Evolutionary conservation across 1,139 yeast genomes (phyloP).

Genomic region (Trichomonascaceae sp.): DNA sequence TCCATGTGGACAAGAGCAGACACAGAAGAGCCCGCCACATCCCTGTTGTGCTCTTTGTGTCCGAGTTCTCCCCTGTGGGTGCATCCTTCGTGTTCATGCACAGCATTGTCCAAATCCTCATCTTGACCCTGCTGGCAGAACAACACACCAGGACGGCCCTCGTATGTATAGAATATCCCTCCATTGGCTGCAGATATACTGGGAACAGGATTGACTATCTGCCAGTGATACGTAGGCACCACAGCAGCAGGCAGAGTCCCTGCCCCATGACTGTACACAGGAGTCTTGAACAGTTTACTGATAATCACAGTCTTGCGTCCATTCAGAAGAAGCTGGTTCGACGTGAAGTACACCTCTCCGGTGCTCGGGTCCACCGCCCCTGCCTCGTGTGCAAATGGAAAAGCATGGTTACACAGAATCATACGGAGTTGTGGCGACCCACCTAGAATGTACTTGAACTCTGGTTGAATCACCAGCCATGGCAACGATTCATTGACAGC

Average conservation of each 20-base stretch:
- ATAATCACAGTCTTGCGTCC: constrained; percentile 4
- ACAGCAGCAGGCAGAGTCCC: constrained; percentile 3
- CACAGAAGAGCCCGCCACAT: constrained; percentile 9
- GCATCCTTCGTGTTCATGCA: background rate
- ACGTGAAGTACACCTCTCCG: constrained; percentile 15
- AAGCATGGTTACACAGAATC: constrained; percentile 7
- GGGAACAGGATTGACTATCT: constrained; percentile 10
- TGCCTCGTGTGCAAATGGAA: constrained; percentile 17
- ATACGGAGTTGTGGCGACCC: constrained; percentile 6
- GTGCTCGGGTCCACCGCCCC: constrained; percentile 14
- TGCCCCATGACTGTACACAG: too few species aligned
- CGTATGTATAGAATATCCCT: constrained; percentile 9
- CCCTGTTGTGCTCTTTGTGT: constrained; percentile 1
- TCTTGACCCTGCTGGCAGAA: constrained; percentile 14
- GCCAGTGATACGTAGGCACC: constrained; percentile 8
- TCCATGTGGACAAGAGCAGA: too few species aligned
- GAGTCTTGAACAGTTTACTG: constrained; percentile 6
- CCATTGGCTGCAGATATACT: constrained; percentile 14
- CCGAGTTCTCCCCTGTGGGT: background rate
- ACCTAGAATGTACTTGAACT: constrained; percentile 3
- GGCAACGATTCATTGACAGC: too few species aligned
- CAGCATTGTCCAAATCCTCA: background rate
- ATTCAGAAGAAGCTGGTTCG: constrained; percentile 9
- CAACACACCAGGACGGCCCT: constrained; percentile 9
- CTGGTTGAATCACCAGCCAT: background rate